Evolutionary conservation across 2,329 filamentous ascomycete species (phyloP).

Genomic region (Ophiocordyceps camponoti-saundersi): DNA sequence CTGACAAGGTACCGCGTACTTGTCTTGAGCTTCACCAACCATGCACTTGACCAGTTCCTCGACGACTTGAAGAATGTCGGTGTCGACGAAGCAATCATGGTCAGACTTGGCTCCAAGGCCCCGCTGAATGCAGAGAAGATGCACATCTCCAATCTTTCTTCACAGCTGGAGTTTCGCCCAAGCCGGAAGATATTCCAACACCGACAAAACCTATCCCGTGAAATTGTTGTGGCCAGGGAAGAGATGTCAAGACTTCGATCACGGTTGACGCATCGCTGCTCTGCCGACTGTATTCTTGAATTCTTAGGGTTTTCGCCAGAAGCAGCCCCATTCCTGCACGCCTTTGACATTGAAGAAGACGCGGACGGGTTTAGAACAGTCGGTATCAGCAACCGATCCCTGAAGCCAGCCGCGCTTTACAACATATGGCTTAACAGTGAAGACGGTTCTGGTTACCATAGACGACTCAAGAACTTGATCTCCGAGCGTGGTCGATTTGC

Average conservation of each 20-base stretch:
- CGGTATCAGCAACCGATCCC: constrained; percentile 23
- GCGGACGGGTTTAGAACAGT: constrained; percentile 27
- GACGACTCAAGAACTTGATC: constrained; percentile 5
- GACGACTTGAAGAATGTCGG: constrained; percentile 46
- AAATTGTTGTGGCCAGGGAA: neutral
- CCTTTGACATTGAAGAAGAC: constrained; percentile 32
- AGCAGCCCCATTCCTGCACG: constrained; percentile 33
- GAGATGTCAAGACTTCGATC: constrained; percentile 12
- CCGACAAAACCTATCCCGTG: too few species aligned
- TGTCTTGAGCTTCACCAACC: constrained; percentile 52
- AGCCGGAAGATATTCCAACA: too few species aligned
- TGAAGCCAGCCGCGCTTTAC: constrained; percentile 14
- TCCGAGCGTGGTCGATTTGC: constrained; percentile 15
- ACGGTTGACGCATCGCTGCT: constrained; percentile 2
- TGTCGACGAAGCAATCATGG: constrained; percentile 29
- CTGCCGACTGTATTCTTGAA: constrained; percentile 16
- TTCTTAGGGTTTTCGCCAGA: constrained; percentile 34
- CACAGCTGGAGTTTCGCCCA: neutral
- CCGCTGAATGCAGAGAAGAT: constrained; percentile 29
- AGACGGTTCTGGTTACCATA: neutral
- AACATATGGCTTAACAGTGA: constrained; percentile 4
- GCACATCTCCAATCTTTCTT: constrained; percentile 22
- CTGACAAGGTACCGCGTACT: constrained; percentile 35
- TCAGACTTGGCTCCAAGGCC: constrained; percentile 46
- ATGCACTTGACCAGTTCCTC: constrained; percentile 48